Evolutionary conservation across 1,284 basidiomycete species (phyloP), one percentile per base, ranked within the genome.

Genomic region (Athelia psychrophila): DNA sequence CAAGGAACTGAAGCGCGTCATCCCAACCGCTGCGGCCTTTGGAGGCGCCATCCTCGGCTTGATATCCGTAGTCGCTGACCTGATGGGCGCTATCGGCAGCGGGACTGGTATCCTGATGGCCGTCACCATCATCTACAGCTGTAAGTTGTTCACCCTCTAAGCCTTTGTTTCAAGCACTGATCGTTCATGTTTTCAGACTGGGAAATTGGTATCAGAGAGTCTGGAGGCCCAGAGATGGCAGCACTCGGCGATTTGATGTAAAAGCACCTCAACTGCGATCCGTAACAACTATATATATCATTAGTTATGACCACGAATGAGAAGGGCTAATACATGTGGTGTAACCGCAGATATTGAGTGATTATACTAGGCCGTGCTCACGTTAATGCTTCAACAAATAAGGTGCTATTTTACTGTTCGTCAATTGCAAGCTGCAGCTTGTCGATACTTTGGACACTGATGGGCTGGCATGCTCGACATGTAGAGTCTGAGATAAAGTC

Each of bases 51-150:
- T 95, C 55, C 88, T 98, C 27, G 96, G 96, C 47, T 77, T 97
- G 20, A 78, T 98, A 19, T 93, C 91, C n/a, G 95, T 99, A 51
- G 81, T 84, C 22, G 96, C 96, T n/a, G 96, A 99, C 69, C 74
- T 99, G 56, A 89, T 96, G 77, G 96, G 97, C 55, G 96, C 95
- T 3, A 88, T 99, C 53, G 96, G 95, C 30, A 93, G 90, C 56
- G 96, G 96, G 49, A 99, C 96, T 13, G 96, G 96, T 82, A 97
- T 98, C 64, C 78, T 98, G 59, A 95, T 98, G 88, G 95, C 95
- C 38, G 94, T 97, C 51, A 98, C 95, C 38, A 98, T 95, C 68
- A 98, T 98, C 71, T 98, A 98, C 74, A 87, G 90, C 68, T 95
- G 88, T 90, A 66, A 70, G 87, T 77, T 16, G 23, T 49, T 51